These are phyloP conservation scores for Cytidiella melzeri DNA, from an alignment of 768 basidiomycete genomes.

Conservation along the genomic window DNA sequence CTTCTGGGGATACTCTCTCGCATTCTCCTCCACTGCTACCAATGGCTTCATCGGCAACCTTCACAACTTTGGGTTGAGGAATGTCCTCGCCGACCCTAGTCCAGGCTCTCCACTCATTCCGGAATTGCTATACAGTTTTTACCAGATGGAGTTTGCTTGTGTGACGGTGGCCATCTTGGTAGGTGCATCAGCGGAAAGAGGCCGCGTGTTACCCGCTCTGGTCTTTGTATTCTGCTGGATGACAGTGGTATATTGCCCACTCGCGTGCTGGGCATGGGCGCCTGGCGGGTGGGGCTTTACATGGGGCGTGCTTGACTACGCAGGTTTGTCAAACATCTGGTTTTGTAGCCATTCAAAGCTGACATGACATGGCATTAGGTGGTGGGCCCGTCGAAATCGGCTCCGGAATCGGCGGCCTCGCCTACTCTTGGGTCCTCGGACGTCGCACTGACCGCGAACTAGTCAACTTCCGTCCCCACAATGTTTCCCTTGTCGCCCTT, in stretches of 20 bases:
- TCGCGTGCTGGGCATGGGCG: constrained; percentile 85
- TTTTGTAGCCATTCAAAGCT: neutral
- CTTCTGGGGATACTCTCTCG: constrained; percentile 78
- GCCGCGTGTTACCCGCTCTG: constrained; percentile 76
- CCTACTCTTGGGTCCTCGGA: constrained; percentile 84
- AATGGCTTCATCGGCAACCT: constrained; percentile 80
- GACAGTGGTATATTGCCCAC: constrained; percentile 82
- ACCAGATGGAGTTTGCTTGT: constrained; percentile 83
- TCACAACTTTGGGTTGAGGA: constrained; percentile 65
- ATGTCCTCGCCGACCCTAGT: constrained; percentile 66
- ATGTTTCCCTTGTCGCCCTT: constrained; percentile 75
- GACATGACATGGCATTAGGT: constrained; percentile 33
- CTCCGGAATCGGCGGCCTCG: constrained; percentile 79
- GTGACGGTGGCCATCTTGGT: constrained; percentile 74
- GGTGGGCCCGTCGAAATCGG: constrained; percentile 88
- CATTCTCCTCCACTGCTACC: constrained; percentile 72
- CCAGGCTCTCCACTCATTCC: constrained; percentile 80
- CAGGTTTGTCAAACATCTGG: constrained; percentile 45
- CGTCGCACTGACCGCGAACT: constrained; percentile 67
- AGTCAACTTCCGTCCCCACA: constrained; percentile 81
- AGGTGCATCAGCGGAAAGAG: constrained; percentile 83
- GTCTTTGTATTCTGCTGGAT: constrained; percentile 80
- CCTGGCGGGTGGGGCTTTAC: constrained; percentile 78
- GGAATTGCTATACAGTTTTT: constrained; percentile 77
- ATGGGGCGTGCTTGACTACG: constrained; percentile 85